Conservation (phyloP, 495 filamentous ascomycete genomes). For the Podospora didyma region DNA sequence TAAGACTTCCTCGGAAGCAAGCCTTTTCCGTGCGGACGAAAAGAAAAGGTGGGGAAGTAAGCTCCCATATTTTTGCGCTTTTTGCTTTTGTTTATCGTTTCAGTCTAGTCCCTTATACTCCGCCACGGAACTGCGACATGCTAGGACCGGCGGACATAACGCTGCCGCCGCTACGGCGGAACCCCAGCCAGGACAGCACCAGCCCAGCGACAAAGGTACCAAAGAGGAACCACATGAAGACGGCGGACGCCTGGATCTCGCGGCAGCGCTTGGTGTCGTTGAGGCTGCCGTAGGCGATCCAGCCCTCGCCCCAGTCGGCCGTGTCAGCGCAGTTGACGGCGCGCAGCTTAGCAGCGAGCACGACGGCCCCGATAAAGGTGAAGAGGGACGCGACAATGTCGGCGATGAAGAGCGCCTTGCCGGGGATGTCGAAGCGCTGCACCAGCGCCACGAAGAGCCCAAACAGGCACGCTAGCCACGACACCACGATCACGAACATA, state of each 20-base stretch:
- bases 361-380: constrained; percentile 41
- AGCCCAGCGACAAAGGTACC: constrained; percentile 31
- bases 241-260: constrained; percentile 46
- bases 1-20: too few relatives aligned
- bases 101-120: neutral
- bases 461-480: constrained; percentile 39
- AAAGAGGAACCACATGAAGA: constrained; percentile 49
- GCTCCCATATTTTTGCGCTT: too few relatives aligned
- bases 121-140: constrained; percentile 44
- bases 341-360: constrained; percentile 44
- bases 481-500: constrained; percentile 45
- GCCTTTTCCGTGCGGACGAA: neutral
- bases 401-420: constrained; percentile 28
- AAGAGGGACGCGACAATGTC: constrained; percentile 40
- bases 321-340: constrained; percentile 38
- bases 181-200: constrained; percentile 28
- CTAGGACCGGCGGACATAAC: constrained; percentile 36
- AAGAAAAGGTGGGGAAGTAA: too few relatives aligned
- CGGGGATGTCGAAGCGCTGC: constrained; percentile 29
- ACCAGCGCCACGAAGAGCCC: constrained; percentile 32
- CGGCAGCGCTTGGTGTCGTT: constrained; percentile 43
- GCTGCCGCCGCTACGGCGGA: constrained; percentile 37
- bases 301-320: constrained; percentile 18
- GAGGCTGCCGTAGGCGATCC: constrained; percentile 45
- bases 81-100: neutral